Percentiles rank a stretch among this genome's conserved stretches.
Evolutionary conservation across 495 filamentous ascomycete genomes (phyloP).

Genomic region (Lasiosphaeris hirsuta): DNA sequence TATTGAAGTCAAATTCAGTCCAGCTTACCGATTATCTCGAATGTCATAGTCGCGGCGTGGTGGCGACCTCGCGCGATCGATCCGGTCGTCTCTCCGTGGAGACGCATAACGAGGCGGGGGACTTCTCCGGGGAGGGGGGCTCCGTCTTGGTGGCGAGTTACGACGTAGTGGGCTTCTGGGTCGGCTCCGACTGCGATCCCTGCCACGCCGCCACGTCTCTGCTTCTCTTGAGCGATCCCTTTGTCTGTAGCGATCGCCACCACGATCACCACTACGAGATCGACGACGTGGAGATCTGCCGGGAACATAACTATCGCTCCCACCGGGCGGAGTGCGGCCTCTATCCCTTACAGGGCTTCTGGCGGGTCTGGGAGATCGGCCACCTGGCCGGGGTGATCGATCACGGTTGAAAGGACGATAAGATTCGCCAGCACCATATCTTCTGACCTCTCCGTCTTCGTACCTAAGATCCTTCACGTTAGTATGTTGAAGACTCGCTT

Average conservation of each 20-base stretch:
- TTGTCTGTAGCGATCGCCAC: slow-evolving; percentile 31
- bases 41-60: slow-evolving; percentile 25
- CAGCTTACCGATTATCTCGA: slow-evolving; percentile 23
- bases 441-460: slow-evolving; percentile 54
- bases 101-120: slow-evolving; percentile 35
- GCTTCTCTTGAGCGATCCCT: slow-evolving; percentile 38
- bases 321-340: slow-evolving; percentile 30
- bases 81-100: slow-evolving; percentile 39
- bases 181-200: slow-evolving; percentile 41
- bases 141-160: slow-evolving; percentile 37
- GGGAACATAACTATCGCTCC: slow-evolving; percentile 35
- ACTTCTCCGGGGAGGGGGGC: slow-evolving; percentile 30
- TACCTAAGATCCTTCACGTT: slow-evolving; percentile 32
- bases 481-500: background rate
- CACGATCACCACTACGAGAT: slow-evolving; percentile 32
- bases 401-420: slow-evolving; percentile 51
- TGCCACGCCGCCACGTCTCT: slow-evolving; percentile 30
- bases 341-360: slow-evolving; percentile 42
- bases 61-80: slow-evolving; percentile 25
- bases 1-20: background rate
- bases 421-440: slow-evolving; percentile 55
- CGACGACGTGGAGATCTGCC: slow-evolving; percentile 35
- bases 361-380: slow-evolving; percentile 32
- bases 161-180: slow-evolving; percentile 38
- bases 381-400: slow-evolving; percentile 20